Evolutionary conservation across 768 basidiomycete species (phyloP).

Genomic region (Termitomyces sp.): DNA sequence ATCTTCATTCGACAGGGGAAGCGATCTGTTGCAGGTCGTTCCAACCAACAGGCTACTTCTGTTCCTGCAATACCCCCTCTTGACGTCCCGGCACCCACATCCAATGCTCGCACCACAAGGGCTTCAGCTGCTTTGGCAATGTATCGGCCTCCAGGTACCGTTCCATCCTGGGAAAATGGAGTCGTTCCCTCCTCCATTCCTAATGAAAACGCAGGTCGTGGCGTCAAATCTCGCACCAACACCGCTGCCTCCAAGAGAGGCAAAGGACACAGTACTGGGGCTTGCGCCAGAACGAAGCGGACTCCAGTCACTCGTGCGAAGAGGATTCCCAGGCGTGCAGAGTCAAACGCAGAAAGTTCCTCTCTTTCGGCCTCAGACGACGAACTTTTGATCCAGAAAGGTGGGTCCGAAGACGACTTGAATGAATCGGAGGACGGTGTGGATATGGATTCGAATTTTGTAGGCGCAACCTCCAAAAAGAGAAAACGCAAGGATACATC

Average conservation of each 20-base stretch:
- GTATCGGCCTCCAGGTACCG: conserved; percentile 3
- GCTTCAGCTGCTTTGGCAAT: background rate
- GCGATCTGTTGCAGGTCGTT: background rate
- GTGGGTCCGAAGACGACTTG: conserved; percentile 25
- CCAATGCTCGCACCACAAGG: conserved; percentile 2
- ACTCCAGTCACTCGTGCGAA: background rate
- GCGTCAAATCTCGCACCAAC: background rate
- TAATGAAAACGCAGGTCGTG: conserved; percentile 37
- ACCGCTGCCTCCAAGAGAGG: background rate
- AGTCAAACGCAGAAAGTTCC: conserved; percentile 14
- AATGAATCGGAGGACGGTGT: conserved; percentile 42
- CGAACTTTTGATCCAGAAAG: conserved; percentile 11
- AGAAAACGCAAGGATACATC: conserved; percentile 35
- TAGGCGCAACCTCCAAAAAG: conserved; percentile 34
- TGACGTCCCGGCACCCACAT: background rate
- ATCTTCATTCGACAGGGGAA: background rate
- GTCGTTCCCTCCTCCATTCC: conserved; percentile 61
- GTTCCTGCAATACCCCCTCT: background rate
- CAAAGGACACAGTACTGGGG: background rate
- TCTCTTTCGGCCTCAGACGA: conserved; percentile 26
- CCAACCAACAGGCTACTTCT: background rate
- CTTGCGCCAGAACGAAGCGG: conserved; percentile 3
- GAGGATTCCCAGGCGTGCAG: conserved; percentile 13
- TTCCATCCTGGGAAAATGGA: conserved; percentile 28
- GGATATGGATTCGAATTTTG: conserved; percentile 28